A percentile compares a stretch with the other conserved stretches of the same genome.
Conservation (phyloP, 2,329 filamentous ascomycete species). For the Thelonectria rubi region DNA sequence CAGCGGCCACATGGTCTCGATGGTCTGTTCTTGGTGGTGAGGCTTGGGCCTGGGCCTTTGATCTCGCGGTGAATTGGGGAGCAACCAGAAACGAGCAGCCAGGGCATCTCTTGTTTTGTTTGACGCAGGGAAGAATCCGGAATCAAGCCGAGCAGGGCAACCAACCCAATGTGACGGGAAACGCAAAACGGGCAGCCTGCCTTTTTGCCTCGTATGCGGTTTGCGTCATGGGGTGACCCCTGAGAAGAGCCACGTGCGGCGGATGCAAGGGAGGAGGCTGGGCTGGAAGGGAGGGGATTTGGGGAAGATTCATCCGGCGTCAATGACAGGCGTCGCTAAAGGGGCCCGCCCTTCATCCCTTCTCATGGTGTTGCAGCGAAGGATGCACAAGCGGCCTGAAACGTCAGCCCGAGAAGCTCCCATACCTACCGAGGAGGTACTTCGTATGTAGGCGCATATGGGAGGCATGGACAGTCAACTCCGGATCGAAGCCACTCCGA, state of each 20-base stretch:
- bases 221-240: conserved; percentile 15
- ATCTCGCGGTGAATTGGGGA: background rate
- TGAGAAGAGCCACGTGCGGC: conserved; percentile 32
- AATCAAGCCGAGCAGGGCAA: background rate
- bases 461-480: too few relatives aligned
- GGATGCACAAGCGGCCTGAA: conserved; percentile 35
- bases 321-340: background rate
- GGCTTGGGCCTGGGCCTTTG: background rate
- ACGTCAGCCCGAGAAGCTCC: conserved; percentile 32
- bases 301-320: background rate
- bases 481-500: conserved; percentile 1
- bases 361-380: background rate
- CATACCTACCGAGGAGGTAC: too few relatives aligned
- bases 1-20: background rate
- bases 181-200: background rate
- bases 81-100: background rate
- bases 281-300: conserved; percentile 6
- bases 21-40: background rate
- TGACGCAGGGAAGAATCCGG: background rate
- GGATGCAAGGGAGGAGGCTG: conserved; percentile 21
- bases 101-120: background rate
- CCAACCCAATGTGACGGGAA: background rate
- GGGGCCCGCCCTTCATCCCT: background rate
- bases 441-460: too few relatives aligned
- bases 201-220: conserved; percentile 6